Base-by-base conservation (phyloP, 108 stramenopile genomes). In the Nannochloropsis salina region DNA sequence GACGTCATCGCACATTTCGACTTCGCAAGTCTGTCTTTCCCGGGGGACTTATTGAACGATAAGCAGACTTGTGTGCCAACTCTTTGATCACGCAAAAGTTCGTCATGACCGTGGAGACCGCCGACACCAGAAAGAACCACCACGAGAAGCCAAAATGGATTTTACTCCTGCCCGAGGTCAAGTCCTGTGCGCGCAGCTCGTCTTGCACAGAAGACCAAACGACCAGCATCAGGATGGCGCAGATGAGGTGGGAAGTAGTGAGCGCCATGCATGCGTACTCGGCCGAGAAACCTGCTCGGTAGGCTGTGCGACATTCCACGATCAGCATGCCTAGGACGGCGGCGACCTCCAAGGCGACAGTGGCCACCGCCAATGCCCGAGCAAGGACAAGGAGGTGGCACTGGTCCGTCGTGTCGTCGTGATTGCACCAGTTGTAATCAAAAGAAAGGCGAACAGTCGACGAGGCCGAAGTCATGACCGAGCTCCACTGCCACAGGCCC, bases 401-500 rank as follows among this genome's bases (percentile, higher is more conserved):
- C n/a, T 74, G 61, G 20, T 74, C 61, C 15, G n/a, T n/a, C 20
- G 61, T 74, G n/a, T 74, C 61, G n/a, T 8, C n/a, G n/a, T 2
- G 61, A 4, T 74, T 15, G 61, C 61, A 74, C 61, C 61, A 74
- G 61, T 74, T n/a, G 61, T 74, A 74, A 74, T 74, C 61, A n/a
- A 74, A 74, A n/a, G 61, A 74, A n/a, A 74, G 61, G n/a, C 61
- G 61, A n/a, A 74, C 61, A n/a, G 61, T 74, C 2, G 61, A 74
- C 3, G 61, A 74, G 61, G 61, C 61, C 61, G 61, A 74, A n/a
- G 61, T 74, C 61, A 74, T 74, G 4, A 74, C 61, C 20, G 61
- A 74, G 61, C 61, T 74, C 61, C 61, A 74, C n/a, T 74, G 61
- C 61, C 61, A 74, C 20, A 74, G 61, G 61, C 61, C 61, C 61